Evolutionary conservation across 208 protist genomes (phyloP).

Genomic region (Leishmania guyanensis): DNA sequence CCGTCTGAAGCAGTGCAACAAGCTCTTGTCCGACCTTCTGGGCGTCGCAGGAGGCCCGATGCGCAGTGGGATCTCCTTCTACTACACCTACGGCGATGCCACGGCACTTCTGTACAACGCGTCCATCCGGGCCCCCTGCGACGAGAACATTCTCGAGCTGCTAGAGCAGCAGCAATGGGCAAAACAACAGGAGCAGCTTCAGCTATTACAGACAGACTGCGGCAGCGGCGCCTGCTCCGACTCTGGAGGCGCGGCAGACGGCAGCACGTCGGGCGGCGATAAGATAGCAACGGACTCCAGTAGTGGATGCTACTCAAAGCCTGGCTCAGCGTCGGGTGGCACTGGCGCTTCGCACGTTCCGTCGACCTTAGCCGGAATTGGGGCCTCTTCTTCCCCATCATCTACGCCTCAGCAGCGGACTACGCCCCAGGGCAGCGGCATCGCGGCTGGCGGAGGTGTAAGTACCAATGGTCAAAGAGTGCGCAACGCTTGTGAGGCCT

Average conservation of each 20-base stretch:
- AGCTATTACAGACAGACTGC: not conserved
- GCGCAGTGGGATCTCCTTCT: constrained; percentile 48
- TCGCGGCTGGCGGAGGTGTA: not conserved
- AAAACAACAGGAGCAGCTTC: constrained; percentile 5
- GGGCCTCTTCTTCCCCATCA: not conserved
- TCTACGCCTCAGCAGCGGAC: not conserved
- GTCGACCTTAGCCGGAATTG: not conserved
- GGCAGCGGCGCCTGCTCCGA: not conserved
- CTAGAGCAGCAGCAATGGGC: constrained; percentile 26
- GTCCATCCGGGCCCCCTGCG: constrained; percentile 40
- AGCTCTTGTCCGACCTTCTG: constrained; percentile 41
- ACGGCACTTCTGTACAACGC: constrained; percentile 60
- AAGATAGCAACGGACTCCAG: not conserved
- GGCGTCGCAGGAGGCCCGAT: constrained; percentile 42
- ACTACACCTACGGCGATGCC: constrained; percentile 65
- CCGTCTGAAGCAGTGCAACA: constrained; percentile 36
- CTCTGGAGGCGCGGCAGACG: not conserved
- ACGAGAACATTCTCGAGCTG: constrained; percentile 44
- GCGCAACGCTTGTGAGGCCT: not conserved
- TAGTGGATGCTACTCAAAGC: not conserved
- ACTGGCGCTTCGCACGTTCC: not conserved
- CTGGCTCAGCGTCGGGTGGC: not conserved
- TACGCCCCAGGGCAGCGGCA: not conserved
- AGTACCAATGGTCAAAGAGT: not conserved
- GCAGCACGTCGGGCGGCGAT: not conserved